Evolutionary conservation across 148 eudicot genomes (phyloP).

Genomic region (Rheum nobile): DNA sequence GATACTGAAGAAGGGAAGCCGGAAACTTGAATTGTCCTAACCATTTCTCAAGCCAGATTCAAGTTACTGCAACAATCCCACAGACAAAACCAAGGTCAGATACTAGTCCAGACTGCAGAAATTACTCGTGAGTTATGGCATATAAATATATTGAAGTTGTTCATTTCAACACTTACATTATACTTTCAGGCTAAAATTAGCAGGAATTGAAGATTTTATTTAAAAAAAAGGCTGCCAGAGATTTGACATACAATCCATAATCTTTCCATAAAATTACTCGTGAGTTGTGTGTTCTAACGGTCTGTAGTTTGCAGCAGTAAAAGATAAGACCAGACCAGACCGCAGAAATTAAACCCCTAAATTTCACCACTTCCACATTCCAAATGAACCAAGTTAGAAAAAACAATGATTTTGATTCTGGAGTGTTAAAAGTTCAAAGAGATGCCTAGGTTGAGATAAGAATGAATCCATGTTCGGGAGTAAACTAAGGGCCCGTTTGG

Average conservation of each 20-base stretch:
- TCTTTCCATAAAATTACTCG: not conserved
- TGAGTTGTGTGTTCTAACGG: too few relatives aligned
- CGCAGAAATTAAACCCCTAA: not conserved
- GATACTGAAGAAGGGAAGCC: constrained; percentile 31
- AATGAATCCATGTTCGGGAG: not conserved
- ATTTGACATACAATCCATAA: not conserved
- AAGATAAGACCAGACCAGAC: not conserved
- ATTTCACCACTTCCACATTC: not conserved
- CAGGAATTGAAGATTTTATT: not conserved
- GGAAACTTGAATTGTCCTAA: constrained; percentile 29
- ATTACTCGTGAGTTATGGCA: not conserved
- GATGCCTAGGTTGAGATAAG: not conserved
- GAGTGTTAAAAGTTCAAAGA: too few relatives aligned
- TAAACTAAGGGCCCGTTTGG: too few relatives aligned
- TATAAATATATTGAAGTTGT: not conserved
- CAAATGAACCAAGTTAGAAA: not conserved
- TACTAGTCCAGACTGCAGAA: not conserved
- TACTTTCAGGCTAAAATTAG: not conserved
- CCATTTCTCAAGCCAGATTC: constrained; percentile 18
- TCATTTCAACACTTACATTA: not conserved
- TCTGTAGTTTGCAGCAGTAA: too few relatives aligned
- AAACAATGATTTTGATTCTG: not conserved
- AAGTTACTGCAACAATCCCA: not conserved
- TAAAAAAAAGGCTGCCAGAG: not conserved
- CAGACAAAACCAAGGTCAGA: not conserved